These are phyloP conservation scores for Lentinus polychrous DNA, from an alignment of 1,284 basidiomycete species.

Conservation along the genomic window DNA sequence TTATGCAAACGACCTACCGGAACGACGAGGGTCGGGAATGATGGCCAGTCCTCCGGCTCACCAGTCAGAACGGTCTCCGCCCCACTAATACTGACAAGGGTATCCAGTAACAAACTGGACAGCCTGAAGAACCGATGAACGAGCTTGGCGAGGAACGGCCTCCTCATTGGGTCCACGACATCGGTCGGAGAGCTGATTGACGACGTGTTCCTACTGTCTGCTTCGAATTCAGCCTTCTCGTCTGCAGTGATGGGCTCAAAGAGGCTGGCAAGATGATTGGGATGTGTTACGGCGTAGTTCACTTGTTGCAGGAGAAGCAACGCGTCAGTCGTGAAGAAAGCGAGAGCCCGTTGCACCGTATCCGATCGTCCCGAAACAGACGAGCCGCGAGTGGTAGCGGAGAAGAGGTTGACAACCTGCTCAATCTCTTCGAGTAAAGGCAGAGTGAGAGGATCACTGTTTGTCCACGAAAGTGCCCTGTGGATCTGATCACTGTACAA, in stretches of 20 bases:
- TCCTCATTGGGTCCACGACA: conserved; percentile 51
- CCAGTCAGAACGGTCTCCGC: conserved; percentile 63
- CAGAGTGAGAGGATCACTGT: conserved; percentile 65
- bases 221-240: conserved; percentile 65
- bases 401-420: conserved; percentile 70
- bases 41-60: conserved; percentile 65
- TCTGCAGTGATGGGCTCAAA: conserved; percentile 76
- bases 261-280: conserved; percentile 76
- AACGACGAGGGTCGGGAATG: conserved; percentile 59
- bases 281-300: conserved; percentile 87
- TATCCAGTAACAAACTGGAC: conserved; percentile 61
- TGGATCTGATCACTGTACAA: conserved; percentile 80
- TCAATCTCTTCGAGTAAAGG: conserved; percentile 78
- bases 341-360: conserved; percentile 54
- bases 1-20: conserved; percentile 50
- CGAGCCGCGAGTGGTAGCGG: conserved; percentile 55
- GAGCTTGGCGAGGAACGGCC: conserved; percentile 65
- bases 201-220: conserved; percentile 31
- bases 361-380: conserved; percentile 37
- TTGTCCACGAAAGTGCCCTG: conserved; percentile 72
- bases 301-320: conserved; percentile 79
- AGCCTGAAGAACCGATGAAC: conserved; percentile 65
- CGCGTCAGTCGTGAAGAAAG: conserved; percentile 58
- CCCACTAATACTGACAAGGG: conserved; percentile 65
- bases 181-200: conserved; percentile 32